Conservation (phyloP, 768 basidiomycete genomes). For the Lepiota brunneoincarnata region DNA sequence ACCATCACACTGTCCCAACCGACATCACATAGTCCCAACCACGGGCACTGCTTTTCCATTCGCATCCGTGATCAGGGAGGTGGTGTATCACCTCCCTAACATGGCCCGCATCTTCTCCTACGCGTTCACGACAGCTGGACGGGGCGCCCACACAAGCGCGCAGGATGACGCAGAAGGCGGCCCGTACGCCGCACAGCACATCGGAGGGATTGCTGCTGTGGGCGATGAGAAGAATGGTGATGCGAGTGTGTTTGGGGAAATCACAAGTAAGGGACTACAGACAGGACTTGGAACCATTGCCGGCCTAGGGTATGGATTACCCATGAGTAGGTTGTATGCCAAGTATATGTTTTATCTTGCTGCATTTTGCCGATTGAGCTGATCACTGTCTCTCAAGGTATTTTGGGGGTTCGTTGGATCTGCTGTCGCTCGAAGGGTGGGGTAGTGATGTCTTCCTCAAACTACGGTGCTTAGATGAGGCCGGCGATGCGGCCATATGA, state of each 20-base stretch:
- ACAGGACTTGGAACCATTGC: slow-evolving; percentile 88
- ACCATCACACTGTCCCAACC: slow-evolving; percentile 69
- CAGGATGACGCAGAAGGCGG: slow-evolving; percentile 55
- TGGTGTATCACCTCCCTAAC: slow-evolving; percentile 71
- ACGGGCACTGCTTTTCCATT: slow-evolving; percentile 61
- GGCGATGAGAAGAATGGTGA: slow-evolving; percentile 38
- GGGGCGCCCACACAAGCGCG: slow-evolving; percentile 30
- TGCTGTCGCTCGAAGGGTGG: slow-evolving; percentile 83
- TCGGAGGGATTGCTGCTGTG: slow-evolving; percentile 70
- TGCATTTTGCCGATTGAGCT: background rate
- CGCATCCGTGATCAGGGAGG: slow-evolving; percentile 86
- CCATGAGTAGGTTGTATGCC: slow-evolving; percentile 76
- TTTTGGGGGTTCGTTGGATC: slow-evolving; percentile 82
- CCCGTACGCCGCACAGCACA: slow-evolving; percentile 75
- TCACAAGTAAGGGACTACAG: slow-evolving; percentile 73
- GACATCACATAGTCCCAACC: slow-evolving; percentile 24
- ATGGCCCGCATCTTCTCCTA: slow-evolving; percentile 86
- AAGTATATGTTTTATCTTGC: slow-evolving; percentile 34
- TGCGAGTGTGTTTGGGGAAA: slow-evolving; percentile 69
- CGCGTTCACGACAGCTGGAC: slow-evolving; percentile 84
- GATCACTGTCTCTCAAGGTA: slow-evolving; percentile 42
- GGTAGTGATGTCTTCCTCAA: slow-evolving; percentile 60
- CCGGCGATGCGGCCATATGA: slow-evolving; percentile 41
- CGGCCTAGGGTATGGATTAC: slow-evolving; percentile 83
- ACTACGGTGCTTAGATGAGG: slow-evolving; percentile 48